Percentiles rank a stretch among this genome's conserved stretches.
Conservation (phyloP, 495 filamentous ascomycete species). For the Aspergillus haitiensis region DNA sequence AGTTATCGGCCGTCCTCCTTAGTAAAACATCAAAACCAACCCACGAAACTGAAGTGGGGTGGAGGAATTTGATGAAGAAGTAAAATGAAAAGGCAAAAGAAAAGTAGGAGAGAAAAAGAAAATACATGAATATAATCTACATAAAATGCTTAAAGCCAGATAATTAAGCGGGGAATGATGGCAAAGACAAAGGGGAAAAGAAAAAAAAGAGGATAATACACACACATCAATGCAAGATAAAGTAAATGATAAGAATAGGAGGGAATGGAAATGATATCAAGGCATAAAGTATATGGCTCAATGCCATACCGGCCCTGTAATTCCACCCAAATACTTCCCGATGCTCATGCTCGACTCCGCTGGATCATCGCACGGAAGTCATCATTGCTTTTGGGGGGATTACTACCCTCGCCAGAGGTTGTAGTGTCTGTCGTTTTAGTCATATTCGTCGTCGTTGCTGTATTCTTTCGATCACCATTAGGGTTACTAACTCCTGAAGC, state of each 20-base stretch:
- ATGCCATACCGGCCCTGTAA: constrained; percentile 29
- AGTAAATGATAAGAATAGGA: not conserved
- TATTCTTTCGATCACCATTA: constrained; percentile 31
- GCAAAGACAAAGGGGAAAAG: constrained; percentile 9
- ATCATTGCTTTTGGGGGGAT: constrained; percentile 72
- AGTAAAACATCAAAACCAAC: not conserved
- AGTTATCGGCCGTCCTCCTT: too few species aligned
- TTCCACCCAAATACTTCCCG: constrained; percentile 15
- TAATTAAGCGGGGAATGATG: not conserved
- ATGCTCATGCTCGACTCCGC: constrained; percentile 35
- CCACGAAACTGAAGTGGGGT: too few species aligned
- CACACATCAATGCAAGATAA: constrained; percentile 6
- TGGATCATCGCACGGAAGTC: constrained; percentile 82
- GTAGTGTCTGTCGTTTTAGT: constrained; percentile 27
- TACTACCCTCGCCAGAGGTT: constrained; percentile 25
- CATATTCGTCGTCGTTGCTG: constrained; percentile 35
- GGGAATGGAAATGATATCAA: constrained; percentile 7
- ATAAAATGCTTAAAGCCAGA: constrained; percentile 9
- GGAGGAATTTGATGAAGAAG: constrained; percentile 1
- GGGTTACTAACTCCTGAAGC: constrained; percentile 32
- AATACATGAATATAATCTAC: constrained; percentile 36
- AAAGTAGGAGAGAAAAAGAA: constrained; percentile 24
- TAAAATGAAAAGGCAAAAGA: constrained; percentile 24
- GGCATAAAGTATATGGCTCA: constrained; percentile 15
- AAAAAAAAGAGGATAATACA: constrained; percentile 2